A percentile compares a stretch with the other conserved stretches of the same genome.
phyloP scores from a whole-genome alignment of 1,284 basidiomycete species.

The Leccinum griseonigrum region DNA sequence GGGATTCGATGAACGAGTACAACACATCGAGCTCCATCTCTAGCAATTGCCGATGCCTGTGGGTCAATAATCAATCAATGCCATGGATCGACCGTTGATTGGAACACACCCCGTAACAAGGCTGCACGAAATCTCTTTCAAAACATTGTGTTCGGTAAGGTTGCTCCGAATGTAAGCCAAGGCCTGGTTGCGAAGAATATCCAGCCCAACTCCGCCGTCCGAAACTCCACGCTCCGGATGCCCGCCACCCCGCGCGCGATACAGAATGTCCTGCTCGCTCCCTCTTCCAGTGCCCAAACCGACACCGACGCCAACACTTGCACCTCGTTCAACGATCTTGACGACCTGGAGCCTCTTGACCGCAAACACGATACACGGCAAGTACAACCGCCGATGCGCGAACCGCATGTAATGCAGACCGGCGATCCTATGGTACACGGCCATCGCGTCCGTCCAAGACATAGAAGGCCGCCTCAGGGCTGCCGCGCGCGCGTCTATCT shows the following conservation, averaged over 20 bases:
- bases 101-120: neutral
- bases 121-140: neutral
- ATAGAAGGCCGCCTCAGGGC: neutral
- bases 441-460: neutral
- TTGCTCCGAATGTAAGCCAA: neutral
- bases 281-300: too few species aligned
- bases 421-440: neutral
- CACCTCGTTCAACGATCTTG: neutral
- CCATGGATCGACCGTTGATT: neutral
- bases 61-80: neutral
- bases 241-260: neutral
- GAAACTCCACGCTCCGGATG: neutral
- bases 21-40: neutral
- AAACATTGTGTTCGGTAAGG: neutral
- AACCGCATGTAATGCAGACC: neutral
- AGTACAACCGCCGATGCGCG: neutral
- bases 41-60: neutral
- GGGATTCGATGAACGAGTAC: neutral
- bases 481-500: neutral
- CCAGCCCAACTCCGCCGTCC: neutral
- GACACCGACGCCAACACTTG: too few species aligned
- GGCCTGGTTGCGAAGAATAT: neutral
- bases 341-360: neutral
- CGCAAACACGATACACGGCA: conserved; percentile 1
- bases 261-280: neutral